Evolutionary conservation across 2,329 filamentous ascomycete species (phyloP).

Genomic region (Fusarium guadeloupense): DNA sequence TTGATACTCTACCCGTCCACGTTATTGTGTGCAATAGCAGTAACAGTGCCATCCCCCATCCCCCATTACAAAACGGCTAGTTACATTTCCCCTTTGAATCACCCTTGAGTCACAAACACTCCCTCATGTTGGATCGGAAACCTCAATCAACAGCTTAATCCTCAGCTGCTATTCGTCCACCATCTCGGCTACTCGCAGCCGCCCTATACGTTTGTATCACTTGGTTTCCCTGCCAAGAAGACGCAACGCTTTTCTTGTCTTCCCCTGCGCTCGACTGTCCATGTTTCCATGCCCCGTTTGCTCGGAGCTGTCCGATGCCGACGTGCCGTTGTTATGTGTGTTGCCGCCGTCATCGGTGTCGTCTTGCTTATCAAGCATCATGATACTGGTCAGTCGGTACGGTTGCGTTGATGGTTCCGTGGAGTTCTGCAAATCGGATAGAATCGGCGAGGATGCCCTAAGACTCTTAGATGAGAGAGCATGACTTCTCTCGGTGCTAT

Average conservation of each 20-base stretch:
- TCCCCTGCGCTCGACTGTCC: constrained; percentile 13
- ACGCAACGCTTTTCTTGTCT: constrained; percentile 1
- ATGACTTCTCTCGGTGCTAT: background rate
- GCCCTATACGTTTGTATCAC: constrained; percentile 28
- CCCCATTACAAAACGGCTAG: constrained; percentile 32
- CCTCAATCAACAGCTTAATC: background rate
- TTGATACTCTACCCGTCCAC: background rate
- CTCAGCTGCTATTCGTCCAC: constrained; percentile 13
- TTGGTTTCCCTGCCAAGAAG: constrained; percentile 28
- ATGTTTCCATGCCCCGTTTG: constrained; percentile 23
- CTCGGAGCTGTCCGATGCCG: constrained; percentile 21
- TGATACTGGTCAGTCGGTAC: background rate
- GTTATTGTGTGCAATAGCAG: background rate
- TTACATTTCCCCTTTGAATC: constrained; percentile 30
- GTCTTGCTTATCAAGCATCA: constrained; percentile 17
- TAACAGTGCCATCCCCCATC: background rate
- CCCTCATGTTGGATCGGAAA: constrained; percentile 2
- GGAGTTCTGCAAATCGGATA: background rate
- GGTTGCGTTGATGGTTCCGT: background rate
- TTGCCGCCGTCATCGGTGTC: background rate
- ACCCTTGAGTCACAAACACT: constrained; percentile 22
- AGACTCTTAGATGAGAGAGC: background rate
- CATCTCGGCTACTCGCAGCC: constrained; percentile 29
- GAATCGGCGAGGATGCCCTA: background rate
- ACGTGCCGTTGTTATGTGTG: constrained; percentile 10